Evolutionary conservation across 495 filamentous ascomycete genomes (phyloP).

Genomic region (Penicillium samsonianum): DNA sequence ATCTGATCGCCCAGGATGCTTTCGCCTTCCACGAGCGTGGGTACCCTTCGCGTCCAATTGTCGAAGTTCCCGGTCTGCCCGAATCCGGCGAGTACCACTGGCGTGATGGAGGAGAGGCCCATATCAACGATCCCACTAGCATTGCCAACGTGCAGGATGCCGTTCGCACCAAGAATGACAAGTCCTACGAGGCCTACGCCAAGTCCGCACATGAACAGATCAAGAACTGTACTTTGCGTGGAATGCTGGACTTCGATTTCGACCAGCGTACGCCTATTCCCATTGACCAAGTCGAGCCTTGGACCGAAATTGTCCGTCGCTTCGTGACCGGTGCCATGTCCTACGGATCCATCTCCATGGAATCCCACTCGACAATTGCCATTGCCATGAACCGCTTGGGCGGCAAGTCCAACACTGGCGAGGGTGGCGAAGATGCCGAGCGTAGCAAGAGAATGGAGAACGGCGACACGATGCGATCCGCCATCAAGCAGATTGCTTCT

Average conservation of each 20-base stretch:
- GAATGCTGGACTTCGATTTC: constrained; percentile 97
- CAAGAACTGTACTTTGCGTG: constrained; percentile 95
- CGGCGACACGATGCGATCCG: constrained; percentile 96
- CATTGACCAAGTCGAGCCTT: constrained; percentile 97
- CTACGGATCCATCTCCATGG: constrained; percentile 99
- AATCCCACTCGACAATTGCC: constrained; percentile 95
- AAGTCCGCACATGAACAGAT: constrained; percentile 94
- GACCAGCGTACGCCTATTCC: constrained; percentile 83
- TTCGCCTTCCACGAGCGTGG: constrained; percentile 97
- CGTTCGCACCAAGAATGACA: constrained; percentile 98
- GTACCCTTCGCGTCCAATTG: constrained; percentile 79
- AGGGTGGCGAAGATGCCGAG: constrained; percentile 97
- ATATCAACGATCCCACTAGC: constrained; percentile 92
- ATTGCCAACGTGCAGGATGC: constrained; percentile 99
- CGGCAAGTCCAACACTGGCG: constrained; percentile 98
- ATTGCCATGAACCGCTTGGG: constrained; percentile 98
- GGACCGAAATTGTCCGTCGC: constrained; percentile 97
- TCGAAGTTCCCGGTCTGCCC: constrained; percentile 78
- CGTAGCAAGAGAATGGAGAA: constrained; percentile 84
- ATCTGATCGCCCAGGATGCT: constrained; percentile 93
- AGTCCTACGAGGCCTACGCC: constrained; percentile 98
- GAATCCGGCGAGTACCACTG: constrained; percentile 99
- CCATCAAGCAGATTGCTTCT: constrained; percentile 98
- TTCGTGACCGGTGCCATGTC: constrained; percentile 99
- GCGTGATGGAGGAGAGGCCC: constrained; percentile 97